Base-by-base conservation (phyloP, 192 early-diverging fungal genomes). In the Chytriomyces hyalinus region DNA sequence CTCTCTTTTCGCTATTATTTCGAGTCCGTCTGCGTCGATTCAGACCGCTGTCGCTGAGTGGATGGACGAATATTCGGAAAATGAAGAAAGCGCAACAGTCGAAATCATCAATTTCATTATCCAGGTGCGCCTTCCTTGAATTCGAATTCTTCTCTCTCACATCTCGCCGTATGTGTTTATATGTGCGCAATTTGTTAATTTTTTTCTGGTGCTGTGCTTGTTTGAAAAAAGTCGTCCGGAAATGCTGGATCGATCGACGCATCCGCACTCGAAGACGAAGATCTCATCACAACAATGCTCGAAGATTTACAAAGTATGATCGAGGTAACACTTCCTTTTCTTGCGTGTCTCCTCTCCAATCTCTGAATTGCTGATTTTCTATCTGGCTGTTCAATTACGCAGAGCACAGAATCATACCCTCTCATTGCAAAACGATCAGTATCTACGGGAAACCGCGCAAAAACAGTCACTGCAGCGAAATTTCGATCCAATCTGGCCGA, bases 81-180 rank as follows among this genome's bases (percentile, higher is more conserved):
- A 89, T 20, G 70, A 86, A 26, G 81, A 83, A 10, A 77, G 61
- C 6, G 92, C 92, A 17, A 62, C 94, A 70, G 80, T 84, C 66
- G 89, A 92, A 44, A 75, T 98, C 24, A 82, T 95, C 20, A 94
- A 94, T 79, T 92, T 96, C 70, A 74, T 92, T 45, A 85, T 92
- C 67, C 82, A 87, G 36, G 88, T 89, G 75, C 49, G 70, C 66
- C 53, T 75, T 72, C 70, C 69, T 53, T 84, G 24, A 62, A 83
- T 60, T 83, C 46, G 20, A 11, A 6, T 44, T 4, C 44, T 73
- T 61, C 44, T 4, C 9, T 13, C 17, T 36, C 28, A 15, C 9
- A n/a, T 45, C 15, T 68, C n/a, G 24, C 4, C 36, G 1, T 36
- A 4, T 36, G 36, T 36, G 36, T 36, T 36, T 3, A 36, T 36